Evolutionary conservation across 345 rosid genomes (phyloP).

Genomic region (Gossypium sturtianum): DNA sequence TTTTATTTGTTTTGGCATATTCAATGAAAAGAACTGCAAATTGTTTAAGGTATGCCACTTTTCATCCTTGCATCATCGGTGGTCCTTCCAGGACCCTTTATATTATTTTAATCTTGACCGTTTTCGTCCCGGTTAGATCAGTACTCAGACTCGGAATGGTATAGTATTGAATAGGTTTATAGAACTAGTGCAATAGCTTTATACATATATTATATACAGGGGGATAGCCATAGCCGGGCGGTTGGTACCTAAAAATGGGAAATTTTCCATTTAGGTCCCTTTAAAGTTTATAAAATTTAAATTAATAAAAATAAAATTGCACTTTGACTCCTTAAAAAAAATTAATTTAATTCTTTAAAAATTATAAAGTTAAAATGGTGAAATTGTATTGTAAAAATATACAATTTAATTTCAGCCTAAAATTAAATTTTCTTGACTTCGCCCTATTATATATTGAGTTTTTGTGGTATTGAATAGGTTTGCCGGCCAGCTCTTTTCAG

Average conservation of each 20-base stretch:
- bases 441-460: neutral
- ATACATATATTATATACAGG: neutral
- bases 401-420: too few species aligned
- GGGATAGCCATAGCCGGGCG: too few species aligned
- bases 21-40: neutral
- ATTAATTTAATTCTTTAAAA: too few species aligned
- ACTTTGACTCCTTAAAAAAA: too few species aligned
- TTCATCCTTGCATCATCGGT: neutral
- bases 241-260: too few species aligned
- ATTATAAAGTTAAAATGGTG: too few species aligned
- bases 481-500: conserved; percentile 27
- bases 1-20: neutral
- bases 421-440: too few species aligned
- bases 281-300: too few species aligned
- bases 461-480: conserved; percentile 7
- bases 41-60: neutral
- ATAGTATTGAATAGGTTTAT: neutral
- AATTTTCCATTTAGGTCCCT: too few species aligned
- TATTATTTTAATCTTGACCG: neutral
- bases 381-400: too few species aligned
- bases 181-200: neutral
- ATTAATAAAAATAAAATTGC: too few species aligned
- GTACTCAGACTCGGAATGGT: neutral
- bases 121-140: neutral
- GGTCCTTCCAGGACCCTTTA: neutral